These are phyloP conservation scores for Mucor velutinosus DNA, from an alignment of 371 early-diverging fungal species.

Conservation along the genomic window DNA sequence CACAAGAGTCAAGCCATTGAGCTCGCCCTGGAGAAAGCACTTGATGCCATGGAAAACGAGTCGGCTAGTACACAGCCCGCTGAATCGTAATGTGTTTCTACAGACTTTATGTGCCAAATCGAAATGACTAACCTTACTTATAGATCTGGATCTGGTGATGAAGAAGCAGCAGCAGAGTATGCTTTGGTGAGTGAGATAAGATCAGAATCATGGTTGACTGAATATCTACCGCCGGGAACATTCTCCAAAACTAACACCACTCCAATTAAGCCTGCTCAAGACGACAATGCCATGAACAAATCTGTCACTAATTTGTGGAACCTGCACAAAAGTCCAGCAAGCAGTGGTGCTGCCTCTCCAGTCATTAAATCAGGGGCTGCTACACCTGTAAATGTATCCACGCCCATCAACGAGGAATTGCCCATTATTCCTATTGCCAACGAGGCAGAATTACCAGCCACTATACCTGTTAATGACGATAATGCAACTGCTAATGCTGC, in stretches of 20 bases:
- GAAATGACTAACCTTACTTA: not conserved
- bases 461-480: slow-evolving; percentile 1
- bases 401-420: slow-evolving; percentile 15
- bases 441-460: not conserved
- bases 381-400: slow-evolving; percentile 19
- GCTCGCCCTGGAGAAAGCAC: slow-evolving; percentile 47
- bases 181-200: slow-evolving; percentile 42
- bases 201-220: slow-evolving; percentile 22
- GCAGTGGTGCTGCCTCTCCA: slow-evolving; percentile 26
- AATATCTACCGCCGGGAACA: slow-evolving; percentile 23
- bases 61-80: not conserved
- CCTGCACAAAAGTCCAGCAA: slow-evolving; percentile 34
- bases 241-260: slow-evolving; percentile 13
- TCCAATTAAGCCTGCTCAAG: slow-evolving; percentile 44
- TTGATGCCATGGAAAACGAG: not conserved
- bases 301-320: slow-evolving; percentile 74
- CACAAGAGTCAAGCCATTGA: slow-evolving; percentile 52
- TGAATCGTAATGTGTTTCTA: not conserved
- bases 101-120: not conserved
- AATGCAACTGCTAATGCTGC: slow-evolving; percentile 1
- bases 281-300: slow-evolving; percentile 76
- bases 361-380: slow-evolving; percentile 7
- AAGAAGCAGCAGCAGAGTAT: slow-evolving; percentile 44
- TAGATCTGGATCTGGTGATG: slow-evolving; percentile 19
- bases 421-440: not conserved